phyloP scores from a whole-genome alignment of 495 filamentous ascomycete species.

The Thermothielavioides terrestris region DNA sequence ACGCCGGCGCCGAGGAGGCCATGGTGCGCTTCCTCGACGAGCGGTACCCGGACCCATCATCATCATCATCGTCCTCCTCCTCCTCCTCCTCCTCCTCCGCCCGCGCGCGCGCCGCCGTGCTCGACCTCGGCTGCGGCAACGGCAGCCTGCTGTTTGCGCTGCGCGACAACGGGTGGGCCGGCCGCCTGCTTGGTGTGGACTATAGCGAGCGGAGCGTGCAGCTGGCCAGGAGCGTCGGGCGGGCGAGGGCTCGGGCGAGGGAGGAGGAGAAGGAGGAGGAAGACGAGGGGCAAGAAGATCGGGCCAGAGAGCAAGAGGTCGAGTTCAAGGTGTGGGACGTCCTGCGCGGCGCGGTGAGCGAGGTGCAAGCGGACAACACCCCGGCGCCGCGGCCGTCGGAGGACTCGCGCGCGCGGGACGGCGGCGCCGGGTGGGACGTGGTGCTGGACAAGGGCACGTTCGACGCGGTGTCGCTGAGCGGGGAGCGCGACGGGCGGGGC shows the following conservation, averaged over 20 bases:
- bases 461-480: conserved; percentile 75
- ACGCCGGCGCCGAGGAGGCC: conserved; percentile 56
- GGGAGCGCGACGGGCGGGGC: conserved; percentile 46
- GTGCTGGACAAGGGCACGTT: conserved; percentile 96
- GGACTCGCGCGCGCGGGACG: too few relatives aligned
- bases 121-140: conserved; percentile 84
- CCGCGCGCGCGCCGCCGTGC: conserved; percentile 34
- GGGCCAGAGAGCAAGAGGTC: not conserved
- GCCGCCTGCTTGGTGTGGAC: conserved; percentile 75
- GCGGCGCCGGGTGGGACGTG: conserved; percentile 62
- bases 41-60: too few relatives aligned
- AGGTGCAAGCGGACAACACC: conserved; percentile 1
- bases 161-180: conserved; percentile 47
- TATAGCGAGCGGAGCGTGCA: conserved; percentile 66
- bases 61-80: too few relatives aligned
- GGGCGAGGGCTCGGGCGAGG: conserved; percentile 19
- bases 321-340: conserved; percentile 74
- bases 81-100: conserved; percentile 13
- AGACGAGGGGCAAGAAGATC: conserved; percentile 3
- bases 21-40: conserved; percentile 48
- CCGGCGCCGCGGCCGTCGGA: too few relatives aligned
- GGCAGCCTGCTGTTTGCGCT: conserved; percentile 78
- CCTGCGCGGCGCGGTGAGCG: conserved; percentile 39
- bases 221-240: conserved; percentile 51
- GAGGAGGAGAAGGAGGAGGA: conserved; percentile 12